Evolutionary conservation across 768 basidiomycete genomes (phyloP).

Genomic region (Podaxis carcinomalis): DNA sequence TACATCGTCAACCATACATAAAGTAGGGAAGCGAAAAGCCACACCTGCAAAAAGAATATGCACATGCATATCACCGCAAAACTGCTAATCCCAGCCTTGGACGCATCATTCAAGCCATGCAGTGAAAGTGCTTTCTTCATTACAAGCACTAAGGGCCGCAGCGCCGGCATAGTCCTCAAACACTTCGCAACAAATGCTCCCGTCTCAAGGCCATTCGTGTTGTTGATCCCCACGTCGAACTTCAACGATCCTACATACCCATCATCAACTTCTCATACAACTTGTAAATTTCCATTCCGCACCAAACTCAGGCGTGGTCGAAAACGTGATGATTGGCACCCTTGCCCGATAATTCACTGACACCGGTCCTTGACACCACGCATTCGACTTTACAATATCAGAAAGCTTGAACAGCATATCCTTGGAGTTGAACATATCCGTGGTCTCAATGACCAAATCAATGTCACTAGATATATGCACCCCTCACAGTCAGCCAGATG

Average conservation of each 20-base stretch:
- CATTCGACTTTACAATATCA: constrained; percentile 35
- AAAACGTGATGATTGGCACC: constrained; percentile 64
- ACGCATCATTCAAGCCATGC: constrained; percentile 58
- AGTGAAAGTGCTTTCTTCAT: constrained; percentile 60
- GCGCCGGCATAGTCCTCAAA: constrained; percentile 50
- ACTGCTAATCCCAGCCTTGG: constrained; percentile 58
- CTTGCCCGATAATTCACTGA: constrained; percentile 25
- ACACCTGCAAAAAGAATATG: constrained; percentile 58
- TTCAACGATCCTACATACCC: constrained; percentile 43
- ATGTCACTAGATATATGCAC: constrained; percentile 12
- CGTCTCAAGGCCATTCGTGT: constrained; percentile 50
- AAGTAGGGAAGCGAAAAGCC: neutral
- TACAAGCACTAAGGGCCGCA: constrained; percentile 54
- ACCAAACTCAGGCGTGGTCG: constrained; percentile 39
- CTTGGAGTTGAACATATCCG: constrained; percentile 27
- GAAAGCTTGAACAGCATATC: constrained; percentile 45
- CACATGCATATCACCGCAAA: constrained; percentile 62
- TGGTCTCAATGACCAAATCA: constrained; percentile 23
- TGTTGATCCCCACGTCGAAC: constrained; percentile 67
- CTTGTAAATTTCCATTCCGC: constrained; percentile 2
- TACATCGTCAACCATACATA: neutral
- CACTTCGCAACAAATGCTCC: constrained; percentile 49
- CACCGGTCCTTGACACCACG: constrained; percentile 33
- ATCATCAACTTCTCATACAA: neutral
- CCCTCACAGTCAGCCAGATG: neutral